phyloP scores from a whole-genome alignment of 2,329 filamentous ascomycete species.

The Rutstroemia sp. region DNA sequence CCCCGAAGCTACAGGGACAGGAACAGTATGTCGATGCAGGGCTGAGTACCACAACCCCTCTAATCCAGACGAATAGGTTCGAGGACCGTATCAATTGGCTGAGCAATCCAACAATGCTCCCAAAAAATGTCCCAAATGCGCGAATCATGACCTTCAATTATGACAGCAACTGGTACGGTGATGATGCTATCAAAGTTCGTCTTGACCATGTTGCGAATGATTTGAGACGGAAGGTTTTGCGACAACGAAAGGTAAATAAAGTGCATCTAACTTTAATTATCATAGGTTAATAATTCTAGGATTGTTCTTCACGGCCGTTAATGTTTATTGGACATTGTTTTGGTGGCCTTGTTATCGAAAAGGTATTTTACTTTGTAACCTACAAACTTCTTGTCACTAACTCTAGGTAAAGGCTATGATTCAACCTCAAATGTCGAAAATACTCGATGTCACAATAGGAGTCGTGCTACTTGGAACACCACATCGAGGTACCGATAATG shows the following conservation, averaged over 20 bases:
- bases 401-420: neutral
- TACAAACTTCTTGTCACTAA: neutral
- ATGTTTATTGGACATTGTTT: conserved; percentile 4
- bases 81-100: neutral
- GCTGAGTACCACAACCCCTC: too few species aligned
- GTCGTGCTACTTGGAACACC: conserved; percentile 1
- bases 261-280: too few species aligned
- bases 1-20: neutral
- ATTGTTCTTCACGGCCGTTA: neutral
- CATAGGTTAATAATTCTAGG: neutral
- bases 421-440: conserved; percentile 2
- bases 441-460: neutral
- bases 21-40: too few species aligned
- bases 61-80: too few species aligned
- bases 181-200: too few species aligned
- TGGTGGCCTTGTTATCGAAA: conserved; percentile 2
- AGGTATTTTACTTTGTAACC: neutral
- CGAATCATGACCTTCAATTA: too few species aligned
- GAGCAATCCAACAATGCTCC: neutral
- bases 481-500: neutral
- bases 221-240: neutral
- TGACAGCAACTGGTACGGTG: too few species aligned
- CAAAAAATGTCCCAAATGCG: neutral
- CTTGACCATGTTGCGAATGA: too few species aligned
- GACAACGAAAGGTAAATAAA: neutral